Evolutionary conservation across 257 asterid species (phyloP).

Genomic region (Thymus mandschuricus): DNA sequence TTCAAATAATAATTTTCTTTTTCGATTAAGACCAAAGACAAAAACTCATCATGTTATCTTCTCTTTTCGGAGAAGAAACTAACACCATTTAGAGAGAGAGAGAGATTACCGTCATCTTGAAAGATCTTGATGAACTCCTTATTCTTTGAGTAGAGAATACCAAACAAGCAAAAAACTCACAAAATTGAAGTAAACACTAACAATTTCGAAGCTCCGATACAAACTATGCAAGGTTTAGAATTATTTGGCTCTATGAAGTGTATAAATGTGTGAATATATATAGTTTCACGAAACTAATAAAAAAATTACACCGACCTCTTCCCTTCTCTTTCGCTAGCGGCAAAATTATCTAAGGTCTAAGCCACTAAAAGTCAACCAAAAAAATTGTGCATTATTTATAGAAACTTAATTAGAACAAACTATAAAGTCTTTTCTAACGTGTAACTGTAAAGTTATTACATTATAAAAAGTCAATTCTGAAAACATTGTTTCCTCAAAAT

Average conservation of each 20-base stretch:
- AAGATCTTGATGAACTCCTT: constrained; percentile 16
- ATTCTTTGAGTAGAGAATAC: background rate
- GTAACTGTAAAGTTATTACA: too few species aligned
- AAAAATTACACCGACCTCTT: constrained; percentile 40
- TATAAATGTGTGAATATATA: background rate
- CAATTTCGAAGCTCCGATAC: background rate
- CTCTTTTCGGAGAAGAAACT: background rate
- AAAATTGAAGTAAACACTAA: background rate
- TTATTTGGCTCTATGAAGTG: background rate
- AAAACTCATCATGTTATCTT: too few species aligned
- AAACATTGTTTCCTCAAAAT: background rate
- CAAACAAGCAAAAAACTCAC: background rate
- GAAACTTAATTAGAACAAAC: background rate
- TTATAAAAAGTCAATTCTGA: background rate
- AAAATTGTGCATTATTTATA: background rate
- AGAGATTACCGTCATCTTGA: constrained; percentile 37
- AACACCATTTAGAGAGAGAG: background rate
- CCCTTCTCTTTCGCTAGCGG: constrained; percentile 36
- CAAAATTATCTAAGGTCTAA: background rate
- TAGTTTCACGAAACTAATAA: constrained; percentile 9
- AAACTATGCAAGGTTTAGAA: background rate
- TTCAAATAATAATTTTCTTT: too few species aligned
- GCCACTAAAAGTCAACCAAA: background rate
- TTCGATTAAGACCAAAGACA: too few species aligned
- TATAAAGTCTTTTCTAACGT: background rate